Base-by-base conservation (phyloP, 129 eudicot species). In the Ambrosia artemisiifolia region DNA sequence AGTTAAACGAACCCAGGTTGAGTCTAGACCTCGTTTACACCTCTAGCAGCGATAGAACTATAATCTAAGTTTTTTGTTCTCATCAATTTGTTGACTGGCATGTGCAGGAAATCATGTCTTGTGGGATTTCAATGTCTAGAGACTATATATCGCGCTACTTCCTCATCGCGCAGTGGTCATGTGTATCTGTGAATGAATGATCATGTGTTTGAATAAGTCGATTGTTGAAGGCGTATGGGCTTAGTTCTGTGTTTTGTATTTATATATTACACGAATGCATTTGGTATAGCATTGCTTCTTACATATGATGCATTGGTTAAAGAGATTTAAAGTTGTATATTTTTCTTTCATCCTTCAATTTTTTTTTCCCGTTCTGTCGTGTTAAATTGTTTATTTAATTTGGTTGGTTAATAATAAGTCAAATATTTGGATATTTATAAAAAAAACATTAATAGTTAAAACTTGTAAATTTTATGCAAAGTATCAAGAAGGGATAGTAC, bases 61-160 rank as follows among this genome's bases (percentile, higher is more conserved):
- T 30, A 16, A 35, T 19, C 13, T 5, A 7, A 34, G 13, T 40
- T 4, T 34, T 43, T 17, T 36, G 0, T 5, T 28, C 32, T 75
- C 35, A 28, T 6, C 17, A 57, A 30, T 54, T 11, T 51, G 36
- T 63, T 17, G 19, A 72, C 19, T 73, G 70, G 34, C 18, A 28
- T 79, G 20, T 73, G 75, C 83, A 79, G 83, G 83, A 79, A 46
- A 67, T 65, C 1, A 5, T 69, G 61, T 72, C 0, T 12, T 30
- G 24, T 49, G 75, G 65, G 63, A 50, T 44, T 48, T 36, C 1
- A 2, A 11, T 51, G 34, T 78, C 36, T 49, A 48, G 53, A 20
- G 3, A 53, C 53, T 28, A 77, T 69, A 48, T 49, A 46, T 13
- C 5, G 54, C 48, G 2, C 38, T 73, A 34, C 20, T 49, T 17